Evolutionary conservation across 2,329 filamentous ascomycete species (phyloP).

Genomic region (Madurella fahalii): DNA sequence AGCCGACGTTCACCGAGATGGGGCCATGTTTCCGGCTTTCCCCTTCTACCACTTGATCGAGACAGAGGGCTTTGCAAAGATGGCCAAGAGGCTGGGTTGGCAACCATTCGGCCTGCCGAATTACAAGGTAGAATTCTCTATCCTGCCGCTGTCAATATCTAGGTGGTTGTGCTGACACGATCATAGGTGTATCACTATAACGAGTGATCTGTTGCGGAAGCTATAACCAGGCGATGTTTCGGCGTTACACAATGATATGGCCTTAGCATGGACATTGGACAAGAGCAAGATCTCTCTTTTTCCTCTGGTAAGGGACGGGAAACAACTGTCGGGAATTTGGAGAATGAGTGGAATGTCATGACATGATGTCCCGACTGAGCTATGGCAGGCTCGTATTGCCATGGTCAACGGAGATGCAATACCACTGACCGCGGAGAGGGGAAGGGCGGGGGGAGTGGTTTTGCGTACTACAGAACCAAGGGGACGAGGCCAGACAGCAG

Average conservation of each 20-base stretch:
- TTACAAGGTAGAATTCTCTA: constrained; percentile 69
- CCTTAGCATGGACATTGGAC: not conserved
- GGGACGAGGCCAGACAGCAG: not conserved
- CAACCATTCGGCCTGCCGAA: constrained; percentile 85
- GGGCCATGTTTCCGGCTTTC: constrained; percentile 97
- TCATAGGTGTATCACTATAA: constrained; percentile 82
- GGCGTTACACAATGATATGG: not conserved
- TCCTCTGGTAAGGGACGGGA: not conserved
- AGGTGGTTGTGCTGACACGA: constrained; percentile 13
- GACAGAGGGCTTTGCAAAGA: constrained; percentile 96
- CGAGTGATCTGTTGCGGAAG: constrained; percentile 51
- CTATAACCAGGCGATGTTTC: not conserved
- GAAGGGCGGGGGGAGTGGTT: no score
- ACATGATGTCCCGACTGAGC: not conserved
- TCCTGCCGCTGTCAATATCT: not conserved
- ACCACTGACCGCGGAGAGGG: not conserved
- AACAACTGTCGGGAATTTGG: not conserved
- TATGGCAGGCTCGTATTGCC: not conserved
- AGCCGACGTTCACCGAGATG: constrained; percentile 93
- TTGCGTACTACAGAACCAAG: not conserved
- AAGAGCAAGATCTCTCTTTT: not conserved
- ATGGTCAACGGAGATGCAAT: not conserved
- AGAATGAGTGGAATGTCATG: not conserved
- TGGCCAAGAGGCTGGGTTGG: constrained; percentile 88
- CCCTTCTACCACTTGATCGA: constrained; percentile 96